A percentile compares a stretch with the other conserved stretches of the same genome.
Evolutionary conservation across 495 filamentous ascomycete genomes (phyloP).

Genomic region (Apodospora peruviana): DNA sequence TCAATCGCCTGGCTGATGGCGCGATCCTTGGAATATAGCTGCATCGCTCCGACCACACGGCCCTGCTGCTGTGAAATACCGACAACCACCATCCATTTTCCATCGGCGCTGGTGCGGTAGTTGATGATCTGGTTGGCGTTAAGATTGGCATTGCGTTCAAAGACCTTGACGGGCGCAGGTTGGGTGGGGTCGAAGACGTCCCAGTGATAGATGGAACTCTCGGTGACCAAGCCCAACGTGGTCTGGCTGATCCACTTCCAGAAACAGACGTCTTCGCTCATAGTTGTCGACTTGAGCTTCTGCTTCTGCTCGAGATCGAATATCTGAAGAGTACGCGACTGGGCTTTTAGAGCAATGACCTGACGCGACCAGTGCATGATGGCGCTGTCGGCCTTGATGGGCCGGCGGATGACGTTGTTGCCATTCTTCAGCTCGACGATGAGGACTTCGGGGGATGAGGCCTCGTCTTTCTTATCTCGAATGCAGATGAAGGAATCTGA

Average conservation of each 20-base stretch:
- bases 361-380: conserved; percentile 98
- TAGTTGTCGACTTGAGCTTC: conserved; percentile 90
- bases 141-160: conserved; percentile 87
- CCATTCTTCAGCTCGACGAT: conserved; percentile 94
- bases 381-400: conserved; percentile 98
- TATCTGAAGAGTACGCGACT: conserved; percentile 89
- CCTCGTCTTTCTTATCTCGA: conserved; percentile 79
- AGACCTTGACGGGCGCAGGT: conserved; percentile 76
- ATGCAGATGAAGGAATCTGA: conserved; percentile 94
- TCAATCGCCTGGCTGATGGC: conserved; percentile 98
- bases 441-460: conserved; percentile 83
- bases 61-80: conserved; percentile 91
- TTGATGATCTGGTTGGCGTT: conserved; percentile 98
- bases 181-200: conserved; percentile 81
- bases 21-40: conserved; percentile 91
- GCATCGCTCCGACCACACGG: conserved; percentile 91
- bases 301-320: conserved; percentile 87
- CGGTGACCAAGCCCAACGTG: conserved; percentile 82
- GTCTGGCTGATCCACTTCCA: conserved; percentile 98
- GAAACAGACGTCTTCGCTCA: conserved; percentile 95
- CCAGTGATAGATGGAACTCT: conserved; percentile 91
- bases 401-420: conserved; percentile 86
- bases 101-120: conserved; percentile 91
- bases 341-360: conserved; percentile 93
- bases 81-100: conserved; percentile 97